A percentile compares a stretch with the other conserved stretches of the same genome.
These are phyloP conservation scores for Arthrobotrys conoides DNA, from an alignment of 2,329 filamentous ascomycete species.

Conservation along the genomic window DNA sequence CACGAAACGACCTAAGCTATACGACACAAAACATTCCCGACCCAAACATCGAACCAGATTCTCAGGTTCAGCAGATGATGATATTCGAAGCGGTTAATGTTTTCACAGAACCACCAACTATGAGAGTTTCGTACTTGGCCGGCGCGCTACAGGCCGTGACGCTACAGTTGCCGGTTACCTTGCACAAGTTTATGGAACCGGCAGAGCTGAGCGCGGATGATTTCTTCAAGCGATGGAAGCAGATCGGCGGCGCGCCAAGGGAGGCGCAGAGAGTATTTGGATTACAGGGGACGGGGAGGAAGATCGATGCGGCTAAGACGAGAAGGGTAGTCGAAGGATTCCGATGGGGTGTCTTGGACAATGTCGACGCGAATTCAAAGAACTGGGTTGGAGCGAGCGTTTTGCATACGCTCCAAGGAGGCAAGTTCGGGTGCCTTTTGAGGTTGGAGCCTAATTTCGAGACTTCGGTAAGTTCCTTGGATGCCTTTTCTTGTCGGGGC, in stretches of 20 bases:
- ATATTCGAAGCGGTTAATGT: conserved; percentile 90
- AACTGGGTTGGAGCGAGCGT: conserved; percentile 95
- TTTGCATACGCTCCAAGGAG: conserved; percentile 82
- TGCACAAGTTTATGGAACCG: conserved; percentile 97
- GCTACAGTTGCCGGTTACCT: conserved; percentile 85
- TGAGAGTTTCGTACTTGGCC: conserved; percentile 93
- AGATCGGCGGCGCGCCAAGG: conserved; percentile 89
- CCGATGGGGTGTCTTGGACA: conserved; percentile 86
- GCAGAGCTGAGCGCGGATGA: conserved; percentile 89
- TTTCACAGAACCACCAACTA: conserved; percentile 87
- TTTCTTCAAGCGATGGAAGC: conserved; percentile 99
- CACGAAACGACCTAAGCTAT: conserved; percentile 79
- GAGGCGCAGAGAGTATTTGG: conserved; percentile 92
- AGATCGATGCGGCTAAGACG: conserved; percentile 80
- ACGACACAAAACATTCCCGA: conserved; percentile 92
- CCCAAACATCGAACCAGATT: conserved; percentile 79
- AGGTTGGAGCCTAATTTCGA: conserved; percentile 94
- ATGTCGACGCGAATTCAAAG: conserved; percentile 90
- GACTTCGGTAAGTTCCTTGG: conserved; percentile 78
- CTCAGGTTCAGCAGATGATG: conserved; percentile 91
- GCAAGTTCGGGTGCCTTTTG: conserved; percentile 94
- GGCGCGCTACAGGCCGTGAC: conserved; percentile 94
- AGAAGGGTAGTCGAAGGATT: conserved; percentile 83
- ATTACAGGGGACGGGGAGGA: conserved; percentile 72
- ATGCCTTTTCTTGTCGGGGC: neutral